Evolutionary conservation across 140 eudicot genomes (phyloP).

Genomic region (Erigeron philadelphicus): DNA sequence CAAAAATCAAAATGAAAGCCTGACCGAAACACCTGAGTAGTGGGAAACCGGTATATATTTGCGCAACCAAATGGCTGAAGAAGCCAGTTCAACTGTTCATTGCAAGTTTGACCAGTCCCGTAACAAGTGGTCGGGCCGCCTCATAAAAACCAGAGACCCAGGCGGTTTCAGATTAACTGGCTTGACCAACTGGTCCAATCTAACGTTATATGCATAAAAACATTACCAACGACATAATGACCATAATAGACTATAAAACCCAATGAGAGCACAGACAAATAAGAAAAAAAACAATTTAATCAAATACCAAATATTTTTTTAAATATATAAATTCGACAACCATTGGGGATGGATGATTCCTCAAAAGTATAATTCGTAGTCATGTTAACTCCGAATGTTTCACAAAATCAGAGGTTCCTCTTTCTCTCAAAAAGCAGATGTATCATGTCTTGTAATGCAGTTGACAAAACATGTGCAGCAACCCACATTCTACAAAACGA

Average conservation of each 20-base stretch:
- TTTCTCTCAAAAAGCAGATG: conserved; percentile 2
- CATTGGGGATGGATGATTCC: conserved; percentile 11
- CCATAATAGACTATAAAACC: neutral
- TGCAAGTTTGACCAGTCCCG: too few relatives aligned
- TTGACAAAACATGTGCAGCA: conserved; percentile 34
- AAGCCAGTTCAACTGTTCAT: too few relatives aligned
- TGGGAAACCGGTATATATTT: too few relatives aligned
- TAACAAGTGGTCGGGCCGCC: too few relatives aligned
- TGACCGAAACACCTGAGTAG: too few relatives aligned
- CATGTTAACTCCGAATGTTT: conserved; percentile 16
- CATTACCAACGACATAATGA: neutral
- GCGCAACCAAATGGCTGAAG: too few relatives aligned
- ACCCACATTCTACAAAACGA: conserved; percentile 9
- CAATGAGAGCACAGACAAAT: neutral
- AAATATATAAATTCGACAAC: neutral
- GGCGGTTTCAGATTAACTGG: too few relatives aligned
- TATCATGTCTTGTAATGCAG: conserved; percentile 28
- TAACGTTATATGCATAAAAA: neutral
- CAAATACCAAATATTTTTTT: neutral
- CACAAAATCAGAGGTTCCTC: conserved; percentile 16
- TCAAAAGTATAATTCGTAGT: conserved; percentile 10
- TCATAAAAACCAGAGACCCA: too few relatives aligned
- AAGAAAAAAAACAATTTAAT: conserved; percentile 3
- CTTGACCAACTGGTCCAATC: too few relatives aligned
- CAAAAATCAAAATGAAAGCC: too few relatives aligned